Percentiles rank a stretch among this genome's conserved stretches.
Evolutionary conservation across 306 rosid species (phyloP).

Genomic region (Cercis canadensis): DNA sequence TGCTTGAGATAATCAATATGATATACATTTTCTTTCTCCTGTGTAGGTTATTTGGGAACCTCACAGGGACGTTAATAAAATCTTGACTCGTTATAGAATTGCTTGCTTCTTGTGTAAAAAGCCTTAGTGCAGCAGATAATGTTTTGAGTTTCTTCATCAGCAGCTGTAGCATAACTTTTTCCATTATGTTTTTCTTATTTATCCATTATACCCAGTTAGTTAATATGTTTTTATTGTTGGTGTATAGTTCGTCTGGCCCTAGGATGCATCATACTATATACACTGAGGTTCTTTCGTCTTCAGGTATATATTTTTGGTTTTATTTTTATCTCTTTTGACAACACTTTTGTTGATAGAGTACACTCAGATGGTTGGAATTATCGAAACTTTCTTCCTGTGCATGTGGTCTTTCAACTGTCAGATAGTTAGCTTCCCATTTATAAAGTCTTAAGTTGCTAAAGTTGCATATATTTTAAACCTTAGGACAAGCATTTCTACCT

Average conservation of each 20-base stretch:
- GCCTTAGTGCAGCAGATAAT: background rate
- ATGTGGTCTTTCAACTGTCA: background rate
- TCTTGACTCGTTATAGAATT: background rate
- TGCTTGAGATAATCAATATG: constrained; percentile 8
- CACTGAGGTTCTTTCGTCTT: constrained; percentile 70
- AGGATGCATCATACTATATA: constrained; percentile 67
- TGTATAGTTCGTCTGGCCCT: constrained; percentile 79
- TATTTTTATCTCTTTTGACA: background rate
- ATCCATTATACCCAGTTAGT: constrained; percentile 3
- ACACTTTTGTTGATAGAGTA: background rate
- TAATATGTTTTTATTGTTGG: constrained; percentile 40
- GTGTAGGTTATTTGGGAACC: constrained; percentile 1
- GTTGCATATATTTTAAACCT: constrained; percentile 11
- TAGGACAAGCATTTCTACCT: background rate
- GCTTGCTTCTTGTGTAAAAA: background rate
- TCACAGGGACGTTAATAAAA: constrained; percentile 5
- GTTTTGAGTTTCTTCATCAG: background rate
- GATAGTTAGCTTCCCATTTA: background rate
- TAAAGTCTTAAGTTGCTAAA: constrained; percentile 13
- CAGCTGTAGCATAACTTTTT: constrained; percentile 17
- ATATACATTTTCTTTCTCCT: constrained; percentile 16
- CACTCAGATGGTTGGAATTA: background rate
- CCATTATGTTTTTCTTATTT: background rate
- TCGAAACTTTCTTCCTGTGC: background rate
- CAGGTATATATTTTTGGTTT: constrained; percentile 56